These are phyloP conservation scores for Ricinus communis DNA, from an alignment of 345 rosid species.

Conservation along the genomic window DNA sequence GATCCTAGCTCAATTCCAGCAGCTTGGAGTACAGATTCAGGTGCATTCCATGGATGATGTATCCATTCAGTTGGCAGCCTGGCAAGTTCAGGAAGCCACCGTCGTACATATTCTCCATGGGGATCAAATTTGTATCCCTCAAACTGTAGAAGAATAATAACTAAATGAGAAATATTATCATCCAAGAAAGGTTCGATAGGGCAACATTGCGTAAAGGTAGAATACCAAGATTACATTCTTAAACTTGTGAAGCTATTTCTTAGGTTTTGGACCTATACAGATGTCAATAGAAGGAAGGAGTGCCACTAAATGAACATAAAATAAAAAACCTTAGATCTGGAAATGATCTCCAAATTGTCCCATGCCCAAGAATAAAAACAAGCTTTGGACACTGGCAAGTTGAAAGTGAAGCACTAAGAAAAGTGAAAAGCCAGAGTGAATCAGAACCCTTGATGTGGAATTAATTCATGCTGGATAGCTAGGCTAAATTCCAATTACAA, in stretches of 20 bases:
- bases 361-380: too few species aligned
- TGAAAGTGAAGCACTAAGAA: not conserved
- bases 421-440: not conserved
- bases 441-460: not conserved
- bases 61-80: constrained; percentile 99
- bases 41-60: constrained; percentile 98
- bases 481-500: not conserved
- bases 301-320: not conserved
- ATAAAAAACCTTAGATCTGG: too few species aligned
- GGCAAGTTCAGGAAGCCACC: constrained; percentile 98
- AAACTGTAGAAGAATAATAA: constrained; percentile 44
- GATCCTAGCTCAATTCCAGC: constrained; percentile 98
- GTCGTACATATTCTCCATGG: constrained; percentile 83
- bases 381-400: not conserved
- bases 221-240: not conserved
- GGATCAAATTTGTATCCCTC: constrained; percentile 96
- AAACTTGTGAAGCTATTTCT: not conserved
- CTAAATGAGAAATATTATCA: constrained; percentile 6
- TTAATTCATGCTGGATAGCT: not conserved
- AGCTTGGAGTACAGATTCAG: constrained; percentile 87
- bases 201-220: not conserved
- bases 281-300: not conserved
- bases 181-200: not conserved
- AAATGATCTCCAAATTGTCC: too few species aligned
- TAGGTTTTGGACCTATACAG: not conserved